These are phyloP conservation scores for Talaromyces sp. DNA, from an alignment of 2,329 filamentous ascomycete genomes.

Conservation along the genomic window DNA sequence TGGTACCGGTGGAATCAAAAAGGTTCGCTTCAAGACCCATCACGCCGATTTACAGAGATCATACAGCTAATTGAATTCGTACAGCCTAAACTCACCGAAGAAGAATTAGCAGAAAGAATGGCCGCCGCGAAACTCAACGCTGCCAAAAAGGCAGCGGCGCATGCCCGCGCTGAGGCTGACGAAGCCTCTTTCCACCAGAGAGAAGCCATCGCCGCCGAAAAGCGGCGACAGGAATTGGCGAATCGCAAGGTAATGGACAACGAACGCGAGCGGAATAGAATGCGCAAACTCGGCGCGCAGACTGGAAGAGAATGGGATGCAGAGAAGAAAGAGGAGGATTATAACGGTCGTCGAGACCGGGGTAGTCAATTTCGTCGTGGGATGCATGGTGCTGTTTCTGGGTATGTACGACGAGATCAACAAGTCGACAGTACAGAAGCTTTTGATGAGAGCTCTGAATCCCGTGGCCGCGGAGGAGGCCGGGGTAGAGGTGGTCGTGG, in stretches of 20 bases:
- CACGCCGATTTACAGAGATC: no score
- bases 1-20: conserved; percentile 51
- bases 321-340: conserved; percentile 58
- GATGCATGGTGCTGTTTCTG: conserved; percentile 51
- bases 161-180: conserved; percentile 66
- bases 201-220: conserved; percentile 57
- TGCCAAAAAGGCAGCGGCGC: conserved; percentile 56
- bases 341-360: conserved; percentile 40
- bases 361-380: conserved; percentile 47
- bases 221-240: conserved; percentile 50
- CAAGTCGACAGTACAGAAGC: conserved; percentile 22
- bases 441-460: conserved; percentile 22
- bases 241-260: conserved; percentile 59
- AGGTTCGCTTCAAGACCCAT: conserved; percentile 29
- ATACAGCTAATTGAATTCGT: conserved; percentile 24
- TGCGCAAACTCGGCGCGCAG: conserved; percentile 57
- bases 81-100: conserved; percentile 62
- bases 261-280: conserved; percentile 60
- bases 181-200: conserved; percentile 61
- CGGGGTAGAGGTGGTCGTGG: conserved; percentile 27
- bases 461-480: conserved; percentile 11
- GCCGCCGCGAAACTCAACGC: conserved; percentile 61
- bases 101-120: conserved; percentile 60
- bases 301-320: conserved; percentile 61
- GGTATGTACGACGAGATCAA: conserved; percentile 29